Evolutionary conservation across 2,329 filamentous ascomycete species (phyloP), one percentile per base, ranked within the genome.

Genomic region (Aspergillus cejpii): DNA sequence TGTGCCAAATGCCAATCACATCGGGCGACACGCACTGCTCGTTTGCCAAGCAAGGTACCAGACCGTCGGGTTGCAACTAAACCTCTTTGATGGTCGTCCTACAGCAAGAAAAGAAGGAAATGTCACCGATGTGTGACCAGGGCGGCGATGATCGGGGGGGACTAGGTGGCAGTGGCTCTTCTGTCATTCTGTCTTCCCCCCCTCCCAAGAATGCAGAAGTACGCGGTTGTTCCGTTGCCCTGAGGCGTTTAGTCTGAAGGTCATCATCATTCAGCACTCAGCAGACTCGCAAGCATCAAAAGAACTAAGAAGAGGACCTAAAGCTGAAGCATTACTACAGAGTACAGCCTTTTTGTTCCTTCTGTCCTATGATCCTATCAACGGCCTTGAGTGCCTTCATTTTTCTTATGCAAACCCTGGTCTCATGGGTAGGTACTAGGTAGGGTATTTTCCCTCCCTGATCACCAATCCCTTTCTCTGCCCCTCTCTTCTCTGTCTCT

Each of bases 21-120:
- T 41, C 38, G 48, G 49, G 54, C 48, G 52, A 60, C 52, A 56
- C 57, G 59, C 59, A 63, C 61, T 60, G 62, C 57, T 54, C 49
- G 41, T 51, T 62, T 52, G 58, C 59, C 60, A 63, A 61, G 57
- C 52, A 51, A 53, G 53, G 46, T 58, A 52, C 64, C 64, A 64
- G 44, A 59, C 45, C 54, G 52, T 57, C 59, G 62, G 64, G 61
- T 51, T 57, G 42, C 48, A 29, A 47, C 60, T 62, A 61, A 56
- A 48, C 59, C 55, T 46, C 31, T 50, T 55, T 48, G 26, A 50
- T 49, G 19, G 33, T 44, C 41, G 34, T 46, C 31, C 38, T 41
- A 43, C 45, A 48, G 41, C 39, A 45, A 42, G 29, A 49, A 39
- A 51, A 48, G 44, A 41, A 42, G 43, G 45, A 52, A 39, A 45